Evolutionary conservation across 805 yeast species (phyloP), one percentile per base, ranked within the genome.

Genomic region (Ogataea kodamae): DNA sequence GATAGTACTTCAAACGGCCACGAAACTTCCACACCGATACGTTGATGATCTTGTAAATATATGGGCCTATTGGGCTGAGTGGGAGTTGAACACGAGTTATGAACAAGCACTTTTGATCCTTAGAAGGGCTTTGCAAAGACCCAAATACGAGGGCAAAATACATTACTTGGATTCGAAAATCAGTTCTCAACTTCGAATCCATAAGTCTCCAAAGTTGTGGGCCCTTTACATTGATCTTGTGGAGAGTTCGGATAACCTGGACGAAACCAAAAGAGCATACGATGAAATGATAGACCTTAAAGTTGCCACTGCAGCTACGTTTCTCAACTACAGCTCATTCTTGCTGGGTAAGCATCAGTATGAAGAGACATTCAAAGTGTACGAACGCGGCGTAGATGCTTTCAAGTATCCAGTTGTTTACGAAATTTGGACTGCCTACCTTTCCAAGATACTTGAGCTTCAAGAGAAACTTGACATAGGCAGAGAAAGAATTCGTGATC

Each of bases 1-100:
- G 42, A 64, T 72, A 11, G 70, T 88, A 5, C 74, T 70, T 35
- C 74, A 76, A 22, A 78, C 78, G 30, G 80, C 90, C 0, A 62
- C 76, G 1, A 76, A 77, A 35, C 89, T 88, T 0, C 89, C 88
- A 5, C 87, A 70, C 57, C 68, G 63, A 16, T 59, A 68, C 10
- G 59, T 76, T 0, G 72, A 74, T 14, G 96, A 87, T 40, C 58
- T 87, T 13, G 83, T 79, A 2, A 70, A 70, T 3, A 55, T 89
- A 5, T 84, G 87, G 72, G 61, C 74, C n/a, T 70, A 68, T 11
- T 89, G 96, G 96, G 67, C 81, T 5, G 82, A 82, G 37, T 60
- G 75, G 57, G 81, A 80, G 39, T 48, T 83, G 18, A 61, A 70
- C 15, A 73, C 65, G 14, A 67, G 76, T 33, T 55, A 75, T 13